These are phyloP conservation scores for Cyclotella cryptica DNA, from an alignment of 108 stramenopile genomes.

Conservation along the genomic window DNA sequence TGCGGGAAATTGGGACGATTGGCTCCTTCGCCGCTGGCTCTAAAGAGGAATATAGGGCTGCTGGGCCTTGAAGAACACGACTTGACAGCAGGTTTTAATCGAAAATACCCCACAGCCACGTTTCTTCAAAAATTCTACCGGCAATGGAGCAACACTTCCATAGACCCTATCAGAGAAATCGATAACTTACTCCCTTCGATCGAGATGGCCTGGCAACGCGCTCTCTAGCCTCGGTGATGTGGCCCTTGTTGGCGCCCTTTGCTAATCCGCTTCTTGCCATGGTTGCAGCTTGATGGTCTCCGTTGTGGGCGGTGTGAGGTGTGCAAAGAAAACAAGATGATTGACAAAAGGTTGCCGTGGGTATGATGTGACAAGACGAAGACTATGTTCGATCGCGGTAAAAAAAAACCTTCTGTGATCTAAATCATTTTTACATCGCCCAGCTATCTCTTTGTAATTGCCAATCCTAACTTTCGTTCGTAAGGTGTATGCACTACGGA, in stretches of 20 bases:
- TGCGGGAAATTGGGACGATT: too few relatives aligned
- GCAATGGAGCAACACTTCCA: too few relatives aligned
- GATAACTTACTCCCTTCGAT: constrained; percentile 81
- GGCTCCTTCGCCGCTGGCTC: background rate
- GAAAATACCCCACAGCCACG: too few relatives aligned
- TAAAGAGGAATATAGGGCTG: background rate
- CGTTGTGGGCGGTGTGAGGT: constrained; percentile 28
- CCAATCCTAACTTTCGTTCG: background rate
- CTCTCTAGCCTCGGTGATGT: constrained; percentile 69
- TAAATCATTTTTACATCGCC: constrained; percentile 2
- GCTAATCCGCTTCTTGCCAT: constrained; percentile 89
- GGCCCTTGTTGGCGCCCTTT: constrained; percentile 84
- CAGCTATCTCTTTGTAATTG: background rate
- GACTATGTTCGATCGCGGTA: too few relatives aligned
- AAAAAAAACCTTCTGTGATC: background rate
- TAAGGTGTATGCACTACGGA: background rate
- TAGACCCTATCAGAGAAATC: too few relatives aligned
- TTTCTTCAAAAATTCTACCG: too few relatives aligned
- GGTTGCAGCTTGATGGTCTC: background rate
- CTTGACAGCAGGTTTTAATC: too few relatives aligned
- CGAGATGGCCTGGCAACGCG: constrained; percentile 68
- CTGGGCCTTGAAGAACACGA: too few relatives aligned
- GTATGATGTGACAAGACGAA: too few relatives aligned
- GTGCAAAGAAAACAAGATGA: background rate
- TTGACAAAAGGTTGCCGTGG: too few relatives aligned